Percentiles rank a stretch among this genome's conserved stretches.
Evolutionary conservation across 2,329 filamentous ascomycete genomes (phyloP).

Genomic region (Monascus ruber): DNA sequence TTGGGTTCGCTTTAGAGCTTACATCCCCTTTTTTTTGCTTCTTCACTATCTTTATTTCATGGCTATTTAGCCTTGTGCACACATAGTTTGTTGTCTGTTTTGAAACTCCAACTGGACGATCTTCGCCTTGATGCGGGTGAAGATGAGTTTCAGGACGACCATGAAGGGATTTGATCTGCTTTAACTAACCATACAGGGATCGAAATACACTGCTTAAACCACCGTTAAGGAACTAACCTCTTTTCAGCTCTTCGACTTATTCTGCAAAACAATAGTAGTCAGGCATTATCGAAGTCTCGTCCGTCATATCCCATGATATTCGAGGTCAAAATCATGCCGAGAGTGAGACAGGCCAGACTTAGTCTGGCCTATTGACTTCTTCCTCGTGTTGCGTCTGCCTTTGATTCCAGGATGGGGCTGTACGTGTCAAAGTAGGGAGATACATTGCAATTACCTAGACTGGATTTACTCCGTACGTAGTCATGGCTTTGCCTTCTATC

Average conservation of each 20-base stretch:
- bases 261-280: neutral
- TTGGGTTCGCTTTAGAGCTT: conserved; percentile 37
- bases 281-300: conserved; percentile 37
- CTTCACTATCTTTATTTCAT: neutral
- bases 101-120: neutral
- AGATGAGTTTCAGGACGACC: too few species aligned
- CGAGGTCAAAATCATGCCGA: conserved; percentile 37
- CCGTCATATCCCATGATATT: conserved; percentile 29
- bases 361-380: conserved; percentile 17
- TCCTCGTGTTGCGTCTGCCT: conserved; percentile 34
- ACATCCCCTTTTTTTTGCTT: conserved; percentile 18
- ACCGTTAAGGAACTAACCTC: too few species aligned
- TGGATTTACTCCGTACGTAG: too few species aligned
- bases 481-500: too few species aligned
- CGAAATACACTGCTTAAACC: too few species aligned
- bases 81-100: too few species aligned
- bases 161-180: too few species aligned
- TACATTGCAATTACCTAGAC: conserved; percentile 18
- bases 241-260: too few species aligned
- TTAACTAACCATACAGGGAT: too few species aligned
- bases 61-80: too few species aligned
- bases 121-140: too few species aligned
- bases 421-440: conserved; percentile 35
- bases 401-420: conserved; percentile 19
- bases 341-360: conserved; percentile 19